Conservation (phyloP, 1,139 yeast species). For the Scheffersomyces quercinus region DNA sequence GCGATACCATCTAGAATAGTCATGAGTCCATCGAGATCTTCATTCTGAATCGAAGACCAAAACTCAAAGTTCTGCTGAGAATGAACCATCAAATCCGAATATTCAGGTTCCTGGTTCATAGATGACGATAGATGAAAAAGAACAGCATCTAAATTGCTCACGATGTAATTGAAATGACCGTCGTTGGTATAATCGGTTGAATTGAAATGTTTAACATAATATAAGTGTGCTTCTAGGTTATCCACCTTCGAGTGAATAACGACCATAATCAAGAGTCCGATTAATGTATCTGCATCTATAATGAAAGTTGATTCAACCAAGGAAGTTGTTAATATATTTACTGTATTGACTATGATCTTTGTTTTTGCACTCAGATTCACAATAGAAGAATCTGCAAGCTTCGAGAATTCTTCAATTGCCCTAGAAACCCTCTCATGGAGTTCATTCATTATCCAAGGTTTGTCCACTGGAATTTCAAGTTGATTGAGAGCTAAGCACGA, state of each 20-base stretch:
- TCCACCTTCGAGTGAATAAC: conserved; percentile 63
- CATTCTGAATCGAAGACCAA: conserved; percentile 53
- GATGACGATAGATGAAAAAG: conserved; percentile 53
- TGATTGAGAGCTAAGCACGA: conserved; percentile 68
- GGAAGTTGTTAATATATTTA: conserved; percentile 49
- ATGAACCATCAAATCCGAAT: conserved; percentile 37
- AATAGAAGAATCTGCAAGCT: conserved; percentile 44
- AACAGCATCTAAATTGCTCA: conserved; percentile 85
- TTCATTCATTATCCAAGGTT: conserved; percentile 40
- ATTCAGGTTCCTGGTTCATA: conserved; percentile 28
- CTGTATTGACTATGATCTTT: conserved; percentile 51
- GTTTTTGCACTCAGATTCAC: conserved; percentile 57
- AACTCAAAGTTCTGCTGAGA: conserved; percentile 54
- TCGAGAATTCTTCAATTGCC: conserved; percentile 58
- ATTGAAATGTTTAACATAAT: conserved; percentile 64
- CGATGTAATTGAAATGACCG: conserved; percentile 43
- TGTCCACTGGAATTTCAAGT: conserved; percentile 55
- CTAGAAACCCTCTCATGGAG: conserved; percentile 49
- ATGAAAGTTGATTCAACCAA: conserved; percentile 15
- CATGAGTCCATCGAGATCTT: conserved; percentile 23
- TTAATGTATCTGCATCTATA: conserved; percentile 80
- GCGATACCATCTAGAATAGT: conserved; percentile 21
- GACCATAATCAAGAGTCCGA: conserved; percentile 72
- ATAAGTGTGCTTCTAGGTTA: conserved; percentile 62
- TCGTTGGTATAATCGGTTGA: conserved; percentile 25